Conservation (phyloP, 768 basidiomycete species). For the Dendrothele bispora region DNA sequence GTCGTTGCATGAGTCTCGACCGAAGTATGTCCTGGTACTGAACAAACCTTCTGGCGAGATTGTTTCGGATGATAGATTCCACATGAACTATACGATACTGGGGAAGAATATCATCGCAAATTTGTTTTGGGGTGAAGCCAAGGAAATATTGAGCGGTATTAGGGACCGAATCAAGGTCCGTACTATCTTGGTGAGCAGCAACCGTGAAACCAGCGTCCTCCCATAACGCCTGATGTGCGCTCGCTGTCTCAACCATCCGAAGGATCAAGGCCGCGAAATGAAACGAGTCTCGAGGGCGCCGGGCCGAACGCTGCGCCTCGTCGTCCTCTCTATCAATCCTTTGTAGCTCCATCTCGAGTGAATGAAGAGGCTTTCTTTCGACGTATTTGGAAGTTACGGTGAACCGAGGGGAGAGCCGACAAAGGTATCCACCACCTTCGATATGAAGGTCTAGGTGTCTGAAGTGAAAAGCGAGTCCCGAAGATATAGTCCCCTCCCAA, state of each 20-base stretch:
- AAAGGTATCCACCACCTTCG: slow-evolving; percentile 2
- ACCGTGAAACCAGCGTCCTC: background rate
- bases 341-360: slow-evolving; percentile 2
- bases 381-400: background rate
- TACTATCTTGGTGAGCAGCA: background rate
- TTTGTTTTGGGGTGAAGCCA: slow-evolving; percentile 6
- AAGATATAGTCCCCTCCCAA: slow-evolving; percentile 2
- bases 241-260: slow-evolving; percentile 8
- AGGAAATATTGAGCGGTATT: slow-evolving; percentile 8
- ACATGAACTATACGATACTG: slow-evolving; percentile 9
- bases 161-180: background rate
- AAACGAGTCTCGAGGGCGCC: background rate
- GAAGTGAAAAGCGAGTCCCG: background rate
- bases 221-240: background rate
- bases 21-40: background rate
- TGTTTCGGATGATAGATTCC: slow-evolving; percentile 9
- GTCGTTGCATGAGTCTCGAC: background rate
- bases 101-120: slow-evolving; percentile 7
- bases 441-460: slow-evolving; percentile 1
- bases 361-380: too few relatives aligned
- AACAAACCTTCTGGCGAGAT: background rate
- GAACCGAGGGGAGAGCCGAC: slow-evolving; percentile 1
- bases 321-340: slow-evolving; percentile 2
- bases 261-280: slow-evolving; percentile 6
- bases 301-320: background rate